phyloP scores from a whole-genome alignment of 1,284 basidiomycete species.

The Abortiporus biennis region DNA sequence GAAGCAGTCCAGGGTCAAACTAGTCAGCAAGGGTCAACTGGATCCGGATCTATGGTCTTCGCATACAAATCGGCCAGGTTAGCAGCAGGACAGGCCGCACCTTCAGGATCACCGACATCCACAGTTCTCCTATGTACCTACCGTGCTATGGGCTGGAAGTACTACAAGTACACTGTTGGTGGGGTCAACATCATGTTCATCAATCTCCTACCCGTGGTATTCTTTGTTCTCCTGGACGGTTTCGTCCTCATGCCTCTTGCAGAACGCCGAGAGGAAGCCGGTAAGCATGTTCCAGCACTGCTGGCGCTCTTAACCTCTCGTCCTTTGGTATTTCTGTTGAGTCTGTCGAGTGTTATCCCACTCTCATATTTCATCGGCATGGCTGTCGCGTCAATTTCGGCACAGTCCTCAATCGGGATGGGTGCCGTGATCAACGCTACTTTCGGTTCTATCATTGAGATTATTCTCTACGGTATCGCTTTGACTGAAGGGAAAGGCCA shows the following conservation, averaged over 20 bases:
- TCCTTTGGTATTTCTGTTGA: conserved; percentile 80
- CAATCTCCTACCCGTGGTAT: conserved; percentile 90
- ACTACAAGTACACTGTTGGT: conserved; percentile 99
- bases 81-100: conserved; percentile 67
- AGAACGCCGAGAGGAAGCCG: conserved; percentile 47
- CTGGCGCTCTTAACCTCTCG: conserved; percentile 71
- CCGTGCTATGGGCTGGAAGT: conserved; percentile 84
- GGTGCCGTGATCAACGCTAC: conserved; percentile 99
- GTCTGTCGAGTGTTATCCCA: conserved; percentile 91
- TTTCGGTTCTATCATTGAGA: conserved; percentile 97
- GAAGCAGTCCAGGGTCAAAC: conserved; percentile 20
- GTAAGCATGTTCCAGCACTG: conserved; percentile 57
- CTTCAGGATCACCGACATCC: conserved; percentile 64
- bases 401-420: conserved; percentile 98
- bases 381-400: conserved; percentile 98
- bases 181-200: conserved; percentile 99
- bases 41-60: conserved; percentile 31
- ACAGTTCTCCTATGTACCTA: conserved; percentile 96
- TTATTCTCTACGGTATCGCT: conserved; percentile 90
- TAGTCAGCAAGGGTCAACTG: conserved; percentile 14
- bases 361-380: conserved; percentile 99
- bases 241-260: conserved; percentile 75
- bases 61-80: conserved; percentile 55
- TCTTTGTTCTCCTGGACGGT: conserved; percentile 94
- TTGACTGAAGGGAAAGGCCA: conserved; percentile 86